Evolutionary conservation across 257 asterid genomes (phyloP).

Genomic region (Ilex asprella): DNA sequence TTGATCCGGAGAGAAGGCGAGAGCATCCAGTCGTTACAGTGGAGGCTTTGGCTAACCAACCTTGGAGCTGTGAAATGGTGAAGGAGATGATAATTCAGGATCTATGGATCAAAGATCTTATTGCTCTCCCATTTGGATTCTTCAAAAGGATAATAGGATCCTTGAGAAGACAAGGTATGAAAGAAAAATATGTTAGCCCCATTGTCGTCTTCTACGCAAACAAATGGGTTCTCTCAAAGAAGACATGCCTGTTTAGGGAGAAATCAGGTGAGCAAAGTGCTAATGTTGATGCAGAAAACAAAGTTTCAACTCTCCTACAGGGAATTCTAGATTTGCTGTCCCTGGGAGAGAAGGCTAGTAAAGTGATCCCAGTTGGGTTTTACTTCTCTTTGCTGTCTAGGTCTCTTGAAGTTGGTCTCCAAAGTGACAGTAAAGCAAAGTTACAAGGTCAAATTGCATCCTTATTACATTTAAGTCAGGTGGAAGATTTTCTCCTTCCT

Average conservation of each 20-base stretch:
- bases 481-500: constrained; percentile 38
- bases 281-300: constrained; percentile 8
- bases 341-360: constrained; percentile 34
- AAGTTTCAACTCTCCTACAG: constrained; percentile 23
- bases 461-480: constrained; percentile 43
- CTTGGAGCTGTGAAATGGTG: constrained; percentile 32
- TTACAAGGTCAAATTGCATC: constrained; percentile 41
- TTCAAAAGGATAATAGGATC: constrained; percentile 62
- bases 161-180: constrained; percentile 70
- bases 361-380: constrained; percentile 52
- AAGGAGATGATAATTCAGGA: constrained; percentile 38
- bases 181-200: constrained; percentile 65
- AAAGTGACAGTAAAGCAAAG: constrained; percentile 39
- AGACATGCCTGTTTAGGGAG: constrained; percentile 6
- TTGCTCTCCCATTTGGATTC: constrained; percentile 50
- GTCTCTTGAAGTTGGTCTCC: constrained; percentile 27
- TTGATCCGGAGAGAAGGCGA: constrained; percentile 67
- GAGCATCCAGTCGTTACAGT: constrained; percentile 47
- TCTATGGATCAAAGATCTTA: constrained; percentile 58
- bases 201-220: constrained; percentile 50
- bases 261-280: constrained; percentile 3
- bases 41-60: constrained; percentile 35
- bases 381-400: constrained; percentile 49
- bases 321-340: constrained; percentile 53
- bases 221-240: constrained; percentile 32